Conservation (phyloP, 352 stramenopile genomes). For the Halophytophthora batemanensis region DNA sequence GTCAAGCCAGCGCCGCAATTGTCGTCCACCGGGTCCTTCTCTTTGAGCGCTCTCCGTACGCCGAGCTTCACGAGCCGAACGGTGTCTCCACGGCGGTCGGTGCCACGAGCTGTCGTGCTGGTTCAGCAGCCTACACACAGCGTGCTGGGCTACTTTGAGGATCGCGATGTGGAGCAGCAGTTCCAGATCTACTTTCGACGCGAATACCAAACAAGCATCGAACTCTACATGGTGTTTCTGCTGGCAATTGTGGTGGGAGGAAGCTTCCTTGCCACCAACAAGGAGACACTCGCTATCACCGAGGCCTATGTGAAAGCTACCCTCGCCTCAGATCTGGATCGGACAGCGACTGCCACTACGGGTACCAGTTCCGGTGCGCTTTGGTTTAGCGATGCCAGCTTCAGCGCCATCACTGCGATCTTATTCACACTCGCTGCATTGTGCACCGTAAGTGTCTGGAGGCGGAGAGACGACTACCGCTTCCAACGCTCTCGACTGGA, state of each 20-base stretch:
- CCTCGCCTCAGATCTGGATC: constrained; percentile 4
- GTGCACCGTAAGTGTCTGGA: constrained; percentile 27
- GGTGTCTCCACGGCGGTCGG: constrained; percentile 25
- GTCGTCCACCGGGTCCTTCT: neutral
- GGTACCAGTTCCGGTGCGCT: constrained; percentile 7
- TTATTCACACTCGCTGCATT: constrained; percentile 28
- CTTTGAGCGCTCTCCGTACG: neutral
- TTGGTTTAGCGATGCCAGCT: constrained; percentile 25
- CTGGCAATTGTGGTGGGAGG: constrained; percentile 22
- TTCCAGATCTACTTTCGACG: constrained; percentile 59
- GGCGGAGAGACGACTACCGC: constrained; percentile 25
- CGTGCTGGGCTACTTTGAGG: constrained; percentile 46
- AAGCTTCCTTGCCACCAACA: constrained; percentile 21
- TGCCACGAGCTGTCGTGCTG: constrained; percentile 23
- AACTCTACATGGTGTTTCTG: constrained; percentile 32
- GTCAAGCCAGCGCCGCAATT: constrained; percentile 9
- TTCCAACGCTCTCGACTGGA: constrained; percentile 33
- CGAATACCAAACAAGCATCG: constrained; percentile 33
- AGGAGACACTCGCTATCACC: constrained; percentile 18
- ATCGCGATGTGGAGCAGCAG: constrained; percentile 51
- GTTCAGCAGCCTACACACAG: constrained; percentile 43
- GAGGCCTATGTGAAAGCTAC: constrained; percentile 12
- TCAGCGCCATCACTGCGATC: constrained; percentile 16
- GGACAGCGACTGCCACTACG: neutral
- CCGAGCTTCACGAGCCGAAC: constrained; percentile 26